Evolutionary conservation across 139 green algal species (phyloP).

Genomic region (Tetradesmus lagerheimii): DNA sequence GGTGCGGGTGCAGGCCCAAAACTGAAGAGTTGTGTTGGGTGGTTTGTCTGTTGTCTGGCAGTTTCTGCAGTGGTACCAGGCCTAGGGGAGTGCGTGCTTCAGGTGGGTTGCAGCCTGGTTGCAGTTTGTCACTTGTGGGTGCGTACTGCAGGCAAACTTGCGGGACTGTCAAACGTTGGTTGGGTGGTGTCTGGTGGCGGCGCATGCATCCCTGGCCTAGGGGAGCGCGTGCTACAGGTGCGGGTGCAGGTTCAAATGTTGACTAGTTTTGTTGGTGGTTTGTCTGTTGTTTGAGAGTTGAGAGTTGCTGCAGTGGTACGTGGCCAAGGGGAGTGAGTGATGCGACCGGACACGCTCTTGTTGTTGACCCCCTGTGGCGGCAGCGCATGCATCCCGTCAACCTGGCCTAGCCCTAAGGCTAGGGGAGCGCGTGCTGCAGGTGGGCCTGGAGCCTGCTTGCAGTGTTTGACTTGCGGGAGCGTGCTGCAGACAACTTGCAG

Average conservation of each 20-base stretch:
- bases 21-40: too few relatives aligned
- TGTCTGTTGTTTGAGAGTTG: background rate
- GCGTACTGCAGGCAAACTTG: too few relatives aligned
- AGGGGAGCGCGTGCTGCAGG: background rate
- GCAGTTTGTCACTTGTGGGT: too few relatives aligned
- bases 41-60: background rate
- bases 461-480: too few relatives aligned
- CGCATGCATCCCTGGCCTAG: constrained; percentile 48
- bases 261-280: background rate
- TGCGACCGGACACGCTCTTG: too few relatives aligned
- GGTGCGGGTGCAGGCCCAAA: background rate
- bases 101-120: too few relatives aligned
- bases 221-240: background rate
- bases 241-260: background rate
- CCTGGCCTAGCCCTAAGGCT: too few relatives aligned
- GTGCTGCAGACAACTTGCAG: too few relatives aligned
- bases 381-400: constrained; percentile 53
- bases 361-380: too few relatives aligned
- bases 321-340: too few relatives aligned
- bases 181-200: constrained; percentile 72
- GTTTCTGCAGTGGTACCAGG: constrained; percentile 37
- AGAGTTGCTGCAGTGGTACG: background rate
- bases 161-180: too few relatives aligned
- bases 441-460: too few relatives aligned
- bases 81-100: background rate